phyloP scores from a whole-genome alignment of 352 stramenopile species.

The Globisporangium polare region DNA sequence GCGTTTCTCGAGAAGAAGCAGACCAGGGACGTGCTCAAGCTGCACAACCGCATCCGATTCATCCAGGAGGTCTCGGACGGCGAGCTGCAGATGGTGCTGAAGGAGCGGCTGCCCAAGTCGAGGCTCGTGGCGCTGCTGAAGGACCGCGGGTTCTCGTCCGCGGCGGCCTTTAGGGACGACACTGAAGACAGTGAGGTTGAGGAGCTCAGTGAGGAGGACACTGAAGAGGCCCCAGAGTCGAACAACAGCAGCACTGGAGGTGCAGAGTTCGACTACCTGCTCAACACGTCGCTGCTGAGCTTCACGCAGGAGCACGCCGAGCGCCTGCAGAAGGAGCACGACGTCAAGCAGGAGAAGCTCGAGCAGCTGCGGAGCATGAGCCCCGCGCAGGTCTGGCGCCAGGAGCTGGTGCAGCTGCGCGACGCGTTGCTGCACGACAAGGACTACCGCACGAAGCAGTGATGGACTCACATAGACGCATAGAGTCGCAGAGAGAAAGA shows the following conservation, averaged over 20 bases:
- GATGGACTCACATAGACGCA: constrained; percentile 11
- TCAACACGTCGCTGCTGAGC: constrained; percentile 97
- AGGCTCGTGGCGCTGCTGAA: constrained; percentile 52
- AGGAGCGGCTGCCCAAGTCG: constrained; percentile 60
- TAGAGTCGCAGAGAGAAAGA: background rate
- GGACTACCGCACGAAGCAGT: constrained; percentile 36
- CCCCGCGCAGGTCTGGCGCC: constrained; percentile 86
- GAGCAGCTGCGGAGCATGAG: constrained; percentile 81
- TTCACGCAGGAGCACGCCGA: constrained; percentile 96
- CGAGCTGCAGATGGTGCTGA: constrained; percentile 89
- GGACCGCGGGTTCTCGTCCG: constrained; percentile 40
- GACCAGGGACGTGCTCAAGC: constrained; percentile 79
- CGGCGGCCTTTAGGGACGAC: constrained; percentile 35
- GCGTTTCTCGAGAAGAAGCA: constrained; percentile 79
- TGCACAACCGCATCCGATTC: constrained; percentile 97
- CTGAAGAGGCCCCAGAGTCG: background rate
- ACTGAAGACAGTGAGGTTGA: background rate
- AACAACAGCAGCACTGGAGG: constrained; percentile 8
- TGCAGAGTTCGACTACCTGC: constrained; percentile 95
- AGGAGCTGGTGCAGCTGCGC: constrained; percentile 55
- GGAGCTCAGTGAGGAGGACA: constrained; percentile 26
- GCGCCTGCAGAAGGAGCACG: constrained; percentile 89
- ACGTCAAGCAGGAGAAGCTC: constrained; percentile 87
- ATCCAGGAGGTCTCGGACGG: constrained; percentile 94
- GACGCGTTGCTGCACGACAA: constrained; percentile 59